Base-by-base conservation (phyloP, 106 monocot species). In the Hemerocallis citrina region DNA sequence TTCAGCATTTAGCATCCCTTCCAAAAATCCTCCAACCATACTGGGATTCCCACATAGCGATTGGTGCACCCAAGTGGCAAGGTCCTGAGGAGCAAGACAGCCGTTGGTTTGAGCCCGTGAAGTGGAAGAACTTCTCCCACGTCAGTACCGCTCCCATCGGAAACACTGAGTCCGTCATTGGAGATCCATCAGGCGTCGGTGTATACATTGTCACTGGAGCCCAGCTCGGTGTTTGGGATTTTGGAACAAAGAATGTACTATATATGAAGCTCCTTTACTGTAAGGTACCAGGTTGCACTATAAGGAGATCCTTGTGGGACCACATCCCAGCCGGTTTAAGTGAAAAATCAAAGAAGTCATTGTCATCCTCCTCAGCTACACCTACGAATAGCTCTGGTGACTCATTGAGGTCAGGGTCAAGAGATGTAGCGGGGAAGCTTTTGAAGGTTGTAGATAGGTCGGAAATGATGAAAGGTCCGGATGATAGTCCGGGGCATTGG, bases 61-160 rank as follows among this genome's bases (percentile, higher is more conserved):
- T 92, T 30, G 92, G 92, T 34, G 61, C 83, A 56, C 80, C 92
- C 3, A 92, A 71, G 36, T 92, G 92, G 92, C 78, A 76, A 8
- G 92, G 87, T 12, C 92, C 92, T 0, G 92, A 92, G 54, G 92
- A 92, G 63, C 92, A 92, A 68, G 87, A 92, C 56, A 87, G 83
- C 60, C 72, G 83, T 0, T 92, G 92, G 92, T 92, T 92, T 55
- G 77, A 84, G 39, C 87, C 84, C 0, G 75, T 92, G 2, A 87
- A 84, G 35, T 92, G 87, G 92, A 87, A 81, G 75, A 92, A 87
- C 61, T 87, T 87, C 62, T 83, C 92, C 48, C 87, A 92, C 63
- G 80, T 92, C 47, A 81, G 83, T 30, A 87, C 92, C 5, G 77
- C 83, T 3, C 92, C 84, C 2, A 70, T 92, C 2, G 87, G 87